Evolutionary conservation across 2,329 filamentous ascomycete species (phyloP).

Genomic region (Xylariaceae sp.): DNA sequence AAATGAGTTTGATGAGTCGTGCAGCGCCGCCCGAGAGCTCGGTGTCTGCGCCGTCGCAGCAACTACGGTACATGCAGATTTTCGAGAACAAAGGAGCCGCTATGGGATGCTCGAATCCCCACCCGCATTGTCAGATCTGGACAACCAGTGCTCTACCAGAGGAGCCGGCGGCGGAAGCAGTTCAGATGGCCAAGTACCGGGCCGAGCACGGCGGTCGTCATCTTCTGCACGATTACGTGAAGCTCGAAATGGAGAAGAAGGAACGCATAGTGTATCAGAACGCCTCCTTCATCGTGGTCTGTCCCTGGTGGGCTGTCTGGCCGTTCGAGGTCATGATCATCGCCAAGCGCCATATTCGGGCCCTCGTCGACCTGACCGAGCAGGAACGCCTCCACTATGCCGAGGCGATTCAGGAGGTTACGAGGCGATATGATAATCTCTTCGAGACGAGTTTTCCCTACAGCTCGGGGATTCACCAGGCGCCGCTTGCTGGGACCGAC

Average conservation of each 20-base stretch:
- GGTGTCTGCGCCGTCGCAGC: slow-evolving; percentile 57
- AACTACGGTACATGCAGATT: slow-evolving; percentile 97
- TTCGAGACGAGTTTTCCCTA: slow-evolving; percentile 98
- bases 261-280: slow-evolving; percentile 91
- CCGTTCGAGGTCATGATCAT: slow-evolving; percentile 93
- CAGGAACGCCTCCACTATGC: slow-evolving; percentile 71
- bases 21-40: slow-evolving; percentile 36
- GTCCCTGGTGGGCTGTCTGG: slow-evolving; percentile 98
- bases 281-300: slow-evolving; percentile 75
- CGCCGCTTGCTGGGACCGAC: slow-evolving; percentile 73
- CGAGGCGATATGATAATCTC: slow-evolving; percentile 89
- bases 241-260: slow-evolving; percentile 73
- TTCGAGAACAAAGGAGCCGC: slow-evolving; percentile 98
- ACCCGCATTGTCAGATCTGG: slow-evolving; percentile 97
- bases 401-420: slow-evolving; percentile 81
- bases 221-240: slow-evolving; percentile 80
- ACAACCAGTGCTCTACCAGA: slow-evolving; percentile 87
- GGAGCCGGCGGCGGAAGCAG: slow-evolving; percentile 76
- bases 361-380: slow-evolving; percentile 73
- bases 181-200: slow-evolving; percentile 74
- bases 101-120: slow-evolving; percentile 98
- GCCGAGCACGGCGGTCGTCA: slow-evolving; percentile 67
- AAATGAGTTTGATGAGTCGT: slow-evolving; percentile 38
- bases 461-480: slow-evolving; percentile 94
- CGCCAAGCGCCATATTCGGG: slow-evolving; percentile 76